Percentiles rank a stretch among this genome's conserved stretches.
These are phyloP conservation scores for Lepiota brunneoincarnata DNA, from an alignment of 768 basidiomycete genomes.

Conservation along the genomic window DNA sequence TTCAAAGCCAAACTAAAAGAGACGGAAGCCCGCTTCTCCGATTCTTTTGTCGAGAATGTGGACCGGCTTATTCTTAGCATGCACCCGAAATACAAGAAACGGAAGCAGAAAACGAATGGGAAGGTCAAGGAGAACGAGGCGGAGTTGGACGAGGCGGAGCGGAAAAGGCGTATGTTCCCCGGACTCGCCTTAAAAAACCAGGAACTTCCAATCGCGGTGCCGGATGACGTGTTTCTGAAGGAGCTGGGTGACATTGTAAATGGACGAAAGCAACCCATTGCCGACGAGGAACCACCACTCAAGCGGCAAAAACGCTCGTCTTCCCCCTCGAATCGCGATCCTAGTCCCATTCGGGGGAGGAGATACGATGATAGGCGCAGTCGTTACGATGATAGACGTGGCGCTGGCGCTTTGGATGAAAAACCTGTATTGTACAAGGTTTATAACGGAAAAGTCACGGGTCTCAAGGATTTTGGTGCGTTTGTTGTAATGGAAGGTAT, in stretches of 20 bases:
- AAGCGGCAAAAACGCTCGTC: conserved; percentile 64
- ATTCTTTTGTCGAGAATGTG: conserved; percentile 87
- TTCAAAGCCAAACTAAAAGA: conserved; percentile 83
- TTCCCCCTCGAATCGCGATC: conserved; percentile 48
- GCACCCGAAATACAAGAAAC: conserved; percentile 95
- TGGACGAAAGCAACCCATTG: conserved; percentile 48
- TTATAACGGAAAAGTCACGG: conserved; percentile 82
- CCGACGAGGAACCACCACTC: conserved; percentile 38
- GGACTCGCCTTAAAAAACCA: conserved; percentile 82
- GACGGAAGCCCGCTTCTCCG: conserved; percentile 80
- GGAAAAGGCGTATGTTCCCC: conserved; percentile 84
- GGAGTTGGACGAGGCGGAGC: conserved; percentile 60
- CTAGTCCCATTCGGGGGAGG: conserved; percentile 60
- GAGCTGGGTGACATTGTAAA: conserved; percentile 90
- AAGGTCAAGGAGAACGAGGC: conserved; percentile 31
- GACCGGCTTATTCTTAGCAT: conserved; percentile 92
- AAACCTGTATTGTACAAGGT: conserved; percentile 91
- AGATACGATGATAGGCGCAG: conserved; percentile 43
- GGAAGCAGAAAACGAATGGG: conserved; percentile 36
- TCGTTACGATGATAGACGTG: conserved; percentile 29
- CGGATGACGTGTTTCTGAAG: conserved; percentile 81
- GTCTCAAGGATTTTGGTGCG: conserved; percentile 93
- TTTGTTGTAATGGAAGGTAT: conserved; percentile 91
- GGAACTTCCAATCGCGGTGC: conserved; percentile 54
- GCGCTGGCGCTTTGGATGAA: conserved; percentile 61